Base-by-base conservation (phyloP, 208 protist species). In the Leishmania tropica region DNA sequence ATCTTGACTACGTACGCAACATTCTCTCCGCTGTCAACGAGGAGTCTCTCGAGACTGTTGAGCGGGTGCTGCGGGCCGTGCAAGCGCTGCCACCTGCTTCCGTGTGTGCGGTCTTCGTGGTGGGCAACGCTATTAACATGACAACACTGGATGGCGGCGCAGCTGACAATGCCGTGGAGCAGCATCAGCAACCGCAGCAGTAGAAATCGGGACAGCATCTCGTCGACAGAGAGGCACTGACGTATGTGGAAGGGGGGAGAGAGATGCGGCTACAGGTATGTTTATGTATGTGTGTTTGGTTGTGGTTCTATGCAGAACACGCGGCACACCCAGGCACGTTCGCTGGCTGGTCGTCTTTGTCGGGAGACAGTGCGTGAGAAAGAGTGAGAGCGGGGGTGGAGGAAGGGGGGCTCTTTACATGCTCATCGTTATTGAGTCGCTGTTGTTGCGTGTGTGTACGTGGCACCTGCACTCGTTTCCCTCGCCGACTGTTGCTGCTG, bases 21-120 rank as follows among this genome's bases (percentile, higher is more conserved):
- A 87, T 97, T 40, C 80, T 97, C 24, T 87, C 88, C 17, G 94
- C 92, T 7, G 94, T 97, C 35, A 95, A 91, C 53, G 94, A 95
- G 51, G 89, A 94, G 53, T 85, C 87, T 35, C 91, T 93, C 58
- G 85, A 89, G 19, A 78, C 70, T 19, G 81, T 97, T 28, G 88
- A 95, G 53, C 60, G 58, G 7, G 78, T 91, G 13, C 77, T 94
- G 67, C 77, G 70, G 11, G 76, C 67, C 6, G 31, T 97, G 13
- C 89, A 88, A 31, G 83, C 86, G n/a, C 58, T 91, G 19, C 75
- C 82, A 8, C 45, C 85, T 42, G 79, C 79, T 8, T 73, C 53
- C 60, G 53, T 73, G n/a, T 53, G 54, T 1, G 77, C 11, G 3
- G 31, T 21, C 42, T 81, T 85, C n/a, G 42, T 79, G 8, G 73